A percentile compares a stretch with the other conserved stretches of the same genome.
phyloP scores from a whole-genome alignment of 257 asterid genomes.

The Solanum paucissectum region DNA sequence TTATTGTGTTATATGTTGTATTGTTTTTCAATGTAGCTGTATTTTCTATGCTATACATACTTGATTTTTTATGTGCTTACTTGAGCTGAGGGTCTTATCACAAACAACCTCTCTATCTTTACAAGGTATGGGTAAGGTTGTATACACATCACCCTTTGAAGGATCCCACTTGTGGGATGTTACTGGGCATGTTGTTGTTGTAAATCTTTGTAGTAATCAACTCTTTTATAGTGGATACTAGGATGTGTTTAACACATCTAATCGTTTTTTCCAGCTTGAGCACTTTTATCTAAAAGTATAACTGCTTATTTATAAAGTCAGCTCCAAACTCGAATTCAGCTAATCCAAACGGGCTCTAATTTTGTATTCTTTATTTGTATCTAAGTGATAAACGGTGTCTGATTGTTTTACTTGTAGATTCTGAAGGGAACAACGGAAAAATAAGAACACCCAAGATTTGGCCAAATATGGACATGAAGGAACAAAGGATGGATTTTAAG shows the following conservation, averaged over 20 bases:
- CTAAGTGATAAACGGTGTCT: not conserved
- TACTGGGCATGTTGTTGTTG: not conserved
- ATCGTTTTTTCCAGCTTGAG: not conserved
- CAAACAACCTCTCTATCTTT: not conserved
- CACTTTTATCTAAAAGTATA: not conserved
- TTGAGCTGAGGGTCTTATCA: not conserved
- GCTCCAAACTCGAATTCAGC: not conserved
- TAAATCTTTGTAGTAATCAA: not conserved
- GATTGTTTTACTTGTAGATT: not conserved
- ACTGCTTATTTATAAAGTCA: not conserved
- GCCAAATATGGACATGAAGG: constrained; percentile 11
- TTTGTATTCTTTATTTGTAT: not conserved
- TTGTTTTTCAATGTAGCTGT: not conserved
- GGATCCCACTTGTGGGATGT: not conserved
- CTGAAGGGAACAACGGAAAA: not conserved
- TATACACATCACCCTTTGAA: not conserved
- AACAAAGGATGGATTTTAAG: constrained; percentile 33
- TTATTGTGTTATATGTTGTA: not conserved
- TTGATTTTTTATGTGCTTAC: not conserved
- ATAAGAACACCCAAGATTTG: not conserved
- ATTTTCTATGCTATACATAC: not conserved
- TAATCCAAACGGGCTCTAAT: not conserved
- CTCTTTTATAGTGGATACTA: not conserved
- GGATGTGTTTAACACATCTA: not conserved
- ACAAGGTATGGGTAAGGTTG: not conserved